Percentiles rank a stretch among this genome's conserved stretches.
These are phyloP conservation scores for Daldinia sp. DNA, from an alignment of 2,329 filamentous ascomycete species.

Conservation along the genomic window DNA sequence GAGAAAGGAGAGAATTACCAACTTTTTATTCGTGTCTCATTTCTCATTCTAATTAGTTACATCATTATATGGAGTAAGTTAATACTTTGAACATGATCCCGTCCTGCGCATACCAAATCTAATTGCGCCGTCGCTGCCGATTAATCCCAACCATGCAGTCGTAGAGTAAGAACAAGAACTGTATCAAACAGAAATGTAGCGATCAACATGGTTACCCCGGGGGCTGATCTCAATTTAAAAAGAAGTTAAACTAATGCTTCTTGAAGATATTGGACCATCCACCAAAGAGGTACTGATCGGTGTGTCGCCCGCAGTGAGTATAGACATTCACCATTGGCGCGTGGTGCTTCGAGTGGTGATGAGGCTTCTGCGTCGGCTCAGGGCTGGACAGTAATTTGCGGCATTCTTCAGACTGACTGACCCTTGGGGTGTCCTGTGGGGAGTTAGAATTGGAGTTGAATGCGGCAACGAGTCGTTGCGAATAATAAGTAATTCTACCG, in stretches of 20 bases:
- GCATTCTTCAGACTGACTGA: slow-evolving; percentile 29
- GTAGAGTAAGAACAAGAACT: slow-evolving; percentile 21
- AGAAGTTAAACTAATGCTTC: slow-evolving; percentile 38
- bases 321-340: slow-evolving; percentile 63
- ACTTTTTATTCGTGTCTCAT: slow-evolving; percentile 26
- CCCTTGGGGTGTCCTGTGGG: slow-evolving; percentile 20
- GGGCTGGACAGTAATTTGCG: slow-evolving; percentile 23
- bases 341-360: slow-evolving; percentile 48
- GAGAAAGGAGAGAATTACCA: not conserved
- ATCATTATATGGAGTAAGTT: slow-evolving; percentile 18
- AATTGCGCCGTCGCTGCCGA: slow-evolving; percentile 15
- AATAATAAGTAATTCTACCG: slow-evolving; percentile 10
- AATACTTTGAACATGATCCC: slow-evolving; percentile 16
- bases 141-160: slow-evolving; percentile 25
- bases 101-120: slow-evolving; percentile 12
- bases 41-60: slow-evolving; percentile 28
- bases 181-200: slow-evolving; percentile 30
- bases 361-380: slow-evolving; percentile 28
- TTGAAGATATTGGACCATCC: slow-evolving; percentile 61
- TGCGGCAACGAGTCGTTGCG: slow-evolving; percentile 10
- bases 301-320: slow-evolving; percentile 67
- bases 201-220: not conserved
- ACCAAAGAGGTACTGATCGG: slow-evolving; percentile 65
- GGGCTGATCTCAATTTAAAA: slow-evolving; percentile 9
- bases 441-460: slow-evolving; percentile 28